Evolutionary conservation across 2,329 filamentous ascomycete species (phyloP), one percentile per base, ranked within the genome.

Genomic region (Claviceps spartinae): DNA sequence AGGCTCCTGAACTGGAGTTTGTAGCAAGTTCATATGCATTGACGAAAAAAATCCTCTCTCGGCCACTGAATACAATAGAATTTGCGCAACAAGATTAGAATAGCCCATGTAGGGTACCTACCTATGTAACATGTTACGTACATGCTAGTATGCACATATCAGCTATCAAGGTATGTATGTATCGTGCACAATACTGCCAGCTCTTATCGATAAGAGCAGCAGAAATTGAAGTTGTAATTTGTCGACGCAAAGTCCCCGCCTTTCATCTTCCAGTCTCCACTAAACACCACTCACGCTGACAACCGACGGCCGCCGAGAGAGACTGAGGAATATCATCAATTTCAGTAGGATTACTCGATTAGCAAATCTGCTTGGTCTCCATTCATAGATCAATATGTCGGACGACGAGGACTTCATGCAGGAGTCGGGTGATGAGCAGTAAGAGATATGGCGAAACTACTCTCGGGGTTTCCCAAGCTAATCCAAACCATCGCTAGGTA

Each of bases 401-500:
- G 74, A 77, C 63, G 74, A 76, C 56, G 70, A 71, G 57, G 69
- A 72, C 59, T 73, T 73, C 48, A 73, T 73, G 70, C 70, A 73
- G 57, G 69, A 73, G 62, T 73, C 70, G 38, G 70, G 71, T 47
- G 70, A 72, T 58, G 70, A 73, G 62, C 68, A 71, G 69, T 69
- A 58, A 54, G 64, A 58, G 47, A 16, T 24, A 14, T 47, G 9
- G 9, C 20, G 6, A 34, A 34, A 34, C 3, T 42, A 9, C n/a
- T 13, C 18, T 41, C 13, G 9, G 7, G 3, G 14, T 18, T 14
- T 13, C n/a, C 16, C 13, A 4, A 42, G 52, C 58, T 60, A 47
- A 57, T 36, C n/a, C 30, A n/a, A 36, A 34, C 18, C 16, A 24
- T 3, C 14, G 9, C 11, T 51, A 72, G 70, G 81, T 96, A 96